A percentile compares a stretch with the other conserved stretches of the same genome.
These are phyloP conservation scores for Actinomucor elegans DNA, from an alignment of 371 early-diverging fungal species.

Conservation along the genomic window DNA sequence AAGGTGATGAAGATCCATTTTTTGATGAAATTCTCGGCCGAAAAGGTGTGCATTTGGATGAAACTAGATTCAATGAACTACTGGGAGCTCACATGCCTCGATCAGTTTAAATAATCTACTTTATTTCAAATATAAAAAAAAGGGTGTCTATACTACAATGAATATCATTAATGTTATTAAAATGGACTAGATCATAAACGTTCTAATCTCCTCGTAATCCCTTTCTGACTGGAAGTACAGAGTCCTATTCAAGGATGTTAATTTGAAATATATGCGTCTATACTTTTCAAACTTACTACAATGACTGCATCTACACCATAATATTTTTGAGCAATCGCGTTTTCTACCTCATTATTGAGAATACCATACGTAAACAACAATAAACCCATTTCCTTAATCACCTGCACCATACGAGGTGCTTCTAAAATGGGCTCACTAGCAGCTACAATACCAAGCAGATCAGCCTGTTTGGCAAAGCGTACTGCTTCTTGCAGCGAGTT, in stretches of 20 bases:
- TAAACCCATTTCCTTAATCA: slow-evolving; percentile 73
- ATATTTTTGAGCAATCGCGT: slow-evolving; percentile 70
- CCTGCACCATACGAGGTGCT: slow-evolving; percentile 73
- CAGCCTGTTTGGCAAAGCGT: slow-evolving; percentile 75
- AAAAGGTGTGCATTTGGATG: slow-evolving; percentile 36
- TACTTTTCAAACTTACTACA: slow-evolving; percentile 49
- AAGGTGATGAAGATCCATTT: slow-evolving; percentile 49
- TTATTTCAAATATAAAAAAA: neutral
- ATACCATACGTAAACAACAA: slow-evolving; percentile 88
- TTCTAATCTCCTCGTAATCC: slow-evolving; percentile 50
- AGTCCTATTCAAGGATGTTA: slow-evolving; percentile 35
- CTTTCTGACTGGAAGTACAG: slow-evolving; percentile 60
- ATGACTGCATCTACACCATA: slow-evolving; percentile 85
- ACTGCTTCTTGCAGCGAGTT: slow-evolving; percentile 86
- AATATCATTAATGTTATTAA: too few species aligned
- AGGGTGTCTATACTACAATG: too few species aligned
- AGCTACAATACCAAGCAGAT: slow-evolving; percentile 84
- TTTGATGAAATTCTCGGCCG: slow-evolving; percentile 50
- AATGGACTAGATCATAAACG: too few species aligned
- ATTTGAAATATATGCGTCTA: neutral
- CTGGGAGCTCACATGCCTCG: slow-evolving; percentile 30
- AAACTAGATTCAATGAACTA: slow-evolving; percentile 38
- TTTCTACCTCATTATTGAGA: slow-evolving; percentile 75
- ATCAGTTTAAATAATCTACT: neutral
- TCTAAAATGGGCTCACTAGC: slow-evolving; percentile 76